Conservation (phyloP, 2,329 filamentous ascomycete genomes). For the Beauveria caledonica region DNA sequence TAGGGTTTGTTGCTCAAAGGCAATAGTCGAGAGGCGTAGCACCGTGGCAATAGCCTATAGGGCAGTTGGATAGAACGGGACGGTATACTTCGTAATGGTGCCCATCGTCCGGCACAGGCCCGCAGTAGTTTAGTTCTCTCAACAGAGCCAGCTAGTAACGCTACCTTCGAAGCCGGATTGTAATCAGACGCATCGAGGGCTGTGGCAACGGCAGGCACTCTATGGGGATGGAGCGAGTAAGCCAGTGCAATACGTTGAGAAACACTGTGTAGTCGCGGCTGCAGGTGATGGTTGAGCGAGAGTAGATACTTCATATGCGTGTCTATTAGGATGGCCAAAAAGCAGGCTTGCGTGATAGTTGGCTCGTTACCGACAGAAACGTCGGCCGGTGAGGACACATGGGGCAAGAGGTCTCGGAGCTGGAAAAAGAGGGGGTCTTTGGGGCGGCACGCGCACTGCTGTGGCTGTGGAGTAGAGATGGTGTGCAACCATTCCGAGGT, state of each 20-base stretch:
- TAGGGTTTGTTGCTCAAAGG: neutral
- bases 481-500: conserved; percentile 4
- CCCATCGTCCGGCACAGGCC: neutral
- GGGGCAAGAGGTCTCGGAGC: neutral
- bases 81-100: neutral
- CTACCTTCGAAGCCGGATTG: neutral
- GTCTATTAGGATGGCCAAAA: neutral
- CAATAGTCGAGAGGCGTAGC: neutral
- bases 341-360: neutral
- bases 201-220: neutral
- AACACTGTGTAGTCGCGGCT: neutral
- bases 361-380: neutral
- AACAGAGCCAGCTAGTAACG: neutral
- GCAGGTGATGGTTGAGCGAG: neutral
- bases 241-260: neutral
- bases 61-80: neutral
- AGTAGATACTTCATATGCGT: neutral
- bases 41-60: neutral
- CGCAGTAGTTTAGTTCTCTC: conserved; percentile 2
- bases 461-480: neutral
- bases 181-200: neutral
- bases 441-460: neutral
- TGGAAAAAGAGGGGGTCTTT: conserved; percentile 3
- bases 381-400: neutral
- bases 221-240: neutral